Percentiles rank a stretch among this genome's conserved stretches.
Evolutionary conservation across 495 filamentous ascomycete species (phyloP).

Genomic region (Penicillium ucsense): DNA sequence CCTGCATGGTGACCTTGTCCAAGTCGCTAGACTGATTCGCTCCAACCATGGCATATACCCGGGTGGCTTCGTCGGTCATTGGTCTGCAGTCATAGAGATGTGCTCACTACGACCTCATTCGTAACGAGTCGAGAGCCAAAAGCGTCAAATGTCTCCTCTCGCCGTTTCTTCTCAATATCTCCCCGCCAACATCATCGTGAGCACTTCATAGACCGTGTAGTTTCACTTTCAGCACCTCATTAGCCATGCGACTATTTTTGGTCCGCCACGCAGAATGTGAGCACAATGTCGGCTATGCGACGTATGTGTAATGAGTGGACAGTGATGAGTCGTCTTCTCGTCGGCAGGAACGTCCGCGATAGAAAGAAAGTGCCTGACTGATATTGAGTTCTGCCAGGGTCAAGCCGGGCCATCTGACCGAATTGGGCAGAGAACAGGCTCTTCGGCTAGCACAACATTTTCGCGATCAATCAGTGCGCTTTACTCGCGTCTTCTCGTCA

Average conservation of each 20-base stretch:
- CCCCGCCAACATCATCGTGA: no score
- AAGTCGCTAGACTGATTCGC: neutral
- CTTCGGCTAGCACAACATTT: slow-evolving; percentile 41
- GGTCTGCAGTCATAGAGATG: slow-evolving; percentile 1
- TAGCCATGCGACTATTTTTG: slow-evolving; percentile 58
- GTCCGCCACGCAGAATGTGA: slow-evolving; percentile 81
- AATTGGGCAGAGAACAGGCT: slow-evolving; percentile 66
- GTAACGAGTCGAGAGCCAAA: neutral
- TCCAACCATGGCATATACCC: slow-evolving; percentile 1
- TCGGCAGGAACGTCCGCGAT: no score
- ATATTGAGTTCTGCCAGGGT: slow-evolving; percentile 49
- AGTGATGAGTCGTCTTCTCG: no score
- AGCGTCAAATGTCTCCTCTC: neutral
- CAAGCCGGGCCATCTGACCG: slow-evolving; percentile 60
- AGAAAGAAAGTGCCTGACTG: neutral
- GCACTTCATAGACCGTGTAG: no score
- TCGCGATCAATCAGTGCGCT: slow-evolving; percentile 22
- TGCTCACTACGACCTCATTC: slow-evolving; percentile 3
- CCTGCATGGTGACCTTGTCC: no score
- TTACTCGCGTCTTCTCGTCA: slow-evolving; percentile 65
- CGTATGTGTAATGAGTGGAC: slow-evolving; percentile 38
- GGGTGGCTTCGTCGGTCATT: slow-evolving; percentile 1
- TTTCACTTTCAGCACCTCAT: no score
- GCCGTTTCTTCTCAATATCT: neutral
- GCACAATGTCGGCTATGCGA: slow-evolving; percentile 68